Base-by-base conservation (phyloP, 768 basidiomycete genomes). In the Gelatoporia subvermispora region DNA sequence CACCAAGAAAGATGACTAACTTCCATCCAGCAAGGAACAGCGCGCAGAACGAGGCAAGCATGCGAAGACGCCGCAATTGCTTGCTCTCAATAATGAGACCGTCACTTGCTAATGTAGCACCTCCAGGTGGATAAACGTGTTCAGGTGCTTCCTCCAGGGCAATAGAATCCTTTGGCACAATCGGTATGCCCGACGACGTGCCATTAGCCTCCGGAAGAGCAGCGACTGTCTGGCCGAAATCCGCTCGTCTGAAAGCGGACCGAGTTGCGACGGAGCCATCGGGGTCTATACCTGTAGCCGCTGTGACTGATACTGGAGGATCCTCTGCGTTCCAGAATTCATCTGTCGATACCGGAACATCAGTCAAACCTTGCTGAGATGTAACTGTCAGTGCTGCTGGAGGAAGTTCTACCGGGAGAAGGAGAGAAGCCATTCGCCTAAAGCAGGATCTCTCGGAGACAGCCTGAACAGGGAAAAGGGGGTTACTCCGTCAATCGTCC, bases 21-120 rank as follows among this genome's bases (percentile, higher is more conserved):
- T 63, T 63, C 59, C 58, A 63, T 2, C 61, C 61, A 9, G 59
- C 61, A 1, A 63, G 51, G 23, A 63, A 63, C 25, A 63, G 53
- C 3, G 58, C 49, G 23, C 46, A 24, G 42, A 59, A 59, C 2
- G 58, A 53, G 2, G 60, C 54, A 13, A 37, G 16, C 57, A 60
- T 59, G n/a, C 59, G 57, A 4, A 60, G 37, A 16, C 49, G 50
- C 5, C 53, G 56, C 5, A 54, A 36, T 4, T 17, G 41, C 37
- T 45, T 53, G 11, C 50, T 50, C 18, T 56, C 55, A 2, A 21
- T 25, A 3, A 52, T 36, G 15, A 40, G 38, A 15, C 44, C 47
- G 10, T 38, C 41, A n/a, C 41, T 13, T 10, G 37, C 36, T 8
- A 43, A 25, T 11, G 37, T n/a, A 8, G 24, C 15, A 13, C 8